Conservation (phyloP, 176 grass and related monocot species). For the Puya raimondii region DNA sequence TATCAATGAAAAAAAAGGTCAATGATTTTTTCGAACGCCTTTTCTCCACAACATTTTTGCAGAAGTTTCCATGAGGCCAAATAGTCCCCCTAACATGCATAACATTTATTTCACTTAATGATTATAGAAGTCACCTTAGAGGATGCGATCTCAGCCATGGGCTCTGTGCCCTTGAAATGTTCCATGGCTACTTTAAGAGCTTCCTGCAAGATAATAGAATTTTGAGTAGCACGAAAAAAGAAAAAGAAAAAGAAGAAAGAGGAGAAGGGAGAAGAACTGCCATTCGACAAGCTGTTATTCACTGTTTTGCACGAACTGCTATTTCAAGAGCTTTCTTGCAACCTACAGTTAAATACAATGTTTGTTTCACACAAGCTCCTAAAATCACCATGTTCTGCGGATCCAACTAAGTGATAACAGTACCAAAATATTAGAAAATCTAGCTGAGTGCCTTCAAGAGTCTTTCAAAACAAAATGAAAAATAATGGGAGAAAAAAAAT, state of each 20-base stretch:
- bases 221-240: not conserved
- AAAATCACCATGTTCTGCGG: not conserved
- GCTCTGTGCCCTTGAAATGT: constrained; percentile 1
- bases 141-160: constrained; percentile 5
- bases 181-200: constrained; percentile 7
- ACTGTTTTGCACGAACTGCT: not conserved
- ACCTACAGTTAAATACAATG: not conserved
- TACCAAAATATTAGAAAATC: no score
- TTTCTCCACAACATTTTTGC: no score
- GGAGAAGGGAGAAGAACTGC: not conserved
- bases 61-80: no score
- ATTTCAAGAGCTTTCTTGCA: not conserved
- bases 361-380: not conserved
- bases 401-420: not conserved
- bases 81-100: not conserved
- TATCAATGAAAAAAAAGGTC: no score
- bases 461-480: no score
- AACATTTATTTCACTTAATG: not conserved
- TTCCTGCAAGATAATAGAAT: constrained; percentile 1
- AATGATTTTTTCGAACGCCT: no score
- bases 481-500: no score
- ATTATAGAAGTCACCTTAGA: constrained; percentile 7
- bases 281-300: no score
- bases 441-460: no score
- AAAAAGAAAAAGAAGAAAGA: not conserved